Evolutionary conservation across 139 green algal genomes (phyloP).

Genomic region (Yamagishiella unicocca): DNA sequence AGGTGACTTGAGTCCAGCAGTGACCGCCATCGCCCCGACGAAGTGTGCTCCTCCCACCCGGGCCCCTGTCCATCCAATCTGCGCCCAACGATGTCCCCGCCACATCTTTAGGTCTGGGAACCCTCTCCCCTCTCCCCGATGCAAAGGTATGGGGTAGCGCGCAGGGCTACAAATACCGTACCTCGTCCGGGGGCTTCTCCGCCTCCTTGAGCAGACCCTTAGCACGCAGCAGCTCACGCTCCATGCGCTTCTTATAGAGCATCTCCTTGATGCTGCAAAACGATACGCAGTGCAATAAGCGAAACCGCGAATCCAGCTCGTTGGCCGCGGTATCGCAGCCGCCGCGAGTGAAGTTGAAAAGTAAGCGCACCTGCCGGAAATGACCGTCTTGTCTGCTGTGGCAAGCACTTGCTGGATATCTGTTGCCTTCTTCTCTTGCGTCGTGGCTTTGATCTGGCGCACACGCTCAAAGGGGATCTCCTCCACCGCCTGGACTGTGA

Average conservation of each 20-base stretch:
- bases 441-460: slow-evolving; percentile 81
- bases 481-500: slow-evolving; percentile 81
- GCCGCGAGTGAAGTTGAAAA: no score
- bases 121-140: no score
- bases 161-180: slow-evolving; percentile 2
- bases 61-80: no score
- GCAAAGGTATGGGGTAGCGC: no score
- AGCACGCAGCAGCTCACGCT: slow-evolving; percentile 90
- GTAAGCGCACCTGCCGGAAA: slow-evolving; percentile 57
- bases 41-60: no score
- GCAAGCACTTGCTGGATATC: slow-evolving; percentile 84
- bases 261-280: slow-evolving; percentile 84
- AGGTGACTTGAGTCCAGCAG: no score
- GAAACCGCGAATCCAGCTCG: no score
- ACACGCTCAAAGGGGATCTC: slow-evolving; percentile 96
- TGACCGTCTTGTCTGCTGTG: slow-evolving; percentile 54
- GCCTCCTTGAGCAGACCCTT: slow-evolving; percentile 81
- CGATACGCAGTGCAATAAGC: no score
- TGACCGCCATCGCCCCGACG: no score
- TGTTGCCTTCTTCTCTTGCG: slow-evolving; percentile 88
- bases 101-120: no score
- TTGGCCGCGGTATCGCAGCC: no score
- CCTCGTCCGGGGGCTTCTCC: slow-evolving; percentile 88
- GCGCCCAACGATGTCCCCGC: no score
- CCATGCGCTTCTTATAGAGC: slow-evolving; percentile 91